Evolutionary conservation across 2,329 filamentous ascomycete genomes (phyloP), one percentile per base, ranked within the genome.

Genomic region (Scopulariopsis brevicaulis): DNA sequence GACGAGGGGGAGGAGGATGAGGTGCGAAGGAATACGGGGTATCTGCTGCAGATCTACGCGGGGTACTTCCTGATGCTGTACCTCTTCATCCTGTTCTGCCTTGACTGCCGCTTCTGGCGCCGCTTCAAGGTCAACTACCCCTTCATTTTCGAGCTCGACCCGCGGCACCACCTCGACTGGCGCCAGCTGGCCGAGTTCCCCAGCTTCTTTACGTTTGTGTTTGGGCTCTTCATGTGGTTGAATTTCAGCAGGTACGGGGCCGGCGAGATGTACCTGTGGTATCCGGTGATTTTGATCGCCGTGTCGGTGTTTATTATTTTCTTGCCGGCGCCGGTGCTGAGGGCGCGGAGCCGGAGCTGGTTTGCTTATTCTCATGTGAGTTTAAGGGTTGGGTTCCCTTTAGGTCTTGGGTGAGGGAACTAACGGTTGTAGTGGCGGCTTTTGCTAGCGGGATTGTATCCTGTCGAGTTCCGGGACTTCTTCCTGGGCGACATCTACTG

Each of bases 401-500:
- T n/a, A 6, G 12, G 25, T 35, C 28, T 28, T 34, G 40, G 14
- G n/a, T n/a, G 40, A 32, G 28, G 28, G 15, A 8, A n/a, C 40
- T 46, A n/a, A 46, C 40, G 2, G 53, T 18, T 25, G 15, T 3
- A 15, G 87, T 95, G 89, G 82, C 89, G 94, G 60, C 77, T 97
- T 20, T 74, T 95, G 57, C 80, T 93, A 54, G 90, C 93, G 15
- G 92, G 92, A 4, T 69, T 96, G 22, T 96, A 95, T 66, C 90
- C 90, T 1, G 94, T 99, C 55, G 93, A 97, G 69, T 99, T 97
- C 69, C 84, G 92, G 59, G 94, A 99, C 71, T 97, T 99, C 73
- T 97, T 96, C 71, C 80, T 97, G 0, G 94, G 94, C 56, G 94
- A 99, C 69, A 96, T 97, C 78, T 96, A 96, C 71, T 97, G 93